These are phyloP conservation scores for Pleurotus tuoliensis DNA, from an alignment of 768 basidiomycete genomes.

Conservation along the genomic window DNA sequence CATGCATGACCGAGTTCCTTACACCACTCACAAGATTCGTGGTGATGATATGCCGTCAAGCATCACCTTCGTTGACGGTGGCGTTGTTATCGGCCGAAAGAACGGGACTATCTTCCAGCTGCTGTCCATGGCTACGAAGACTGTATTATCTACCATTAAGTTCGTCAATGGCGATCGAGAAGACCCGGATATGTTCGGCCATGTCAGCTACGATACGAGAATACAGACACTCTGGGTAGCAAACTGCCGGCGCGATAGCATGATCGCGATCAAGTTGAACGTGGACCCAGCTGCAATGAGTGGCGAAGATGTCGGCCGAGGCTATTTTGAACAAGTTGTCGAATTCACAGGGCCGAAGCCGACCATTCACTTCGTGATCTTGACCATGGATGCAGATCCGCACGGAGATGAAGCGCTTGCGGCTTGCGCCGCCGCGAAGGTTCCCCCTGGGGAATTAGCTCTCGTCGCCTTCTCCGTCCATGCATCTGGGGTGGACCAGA, in stretches of 20 bases:
- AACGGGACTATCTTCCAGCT: constrained; percentile 85
- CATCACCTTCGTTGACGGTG: constrained; percentile 79
- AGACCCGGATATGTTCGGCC: constrained; percentile 85
- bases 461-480: constrained; percentile 89
- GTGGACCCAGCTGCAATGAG: constrained; percentile 56
- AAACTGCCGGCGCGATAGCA: constrained; percentile 78
- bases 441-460: constrained; percentile 71
- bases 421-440: constrained; percentile 79
- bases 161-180: constrained; percentile 70
- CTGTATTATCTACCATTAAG: constrained; percentile 72
- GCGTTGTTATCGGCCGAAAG: constrained; percentile 80
- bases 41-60: constrained; percentile 83
- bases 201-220: constrained; percentile 78
- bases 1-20: constrained; percentile 70
- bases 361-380: constrained; percentile 85
- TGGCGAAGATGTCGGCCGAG: constrained; percentile 58
- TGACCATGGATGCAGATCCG: constrained; percentile 81
- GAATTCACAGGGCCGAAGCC: constrained; percentile 83
- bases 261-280: constrained; percentile 75
- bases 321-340: constrained; percentile 75
- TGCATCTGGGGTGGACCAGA: constrained; percentile 83
- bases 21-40: constrained; percentile 70
- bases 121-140: constrained; percentile 69
- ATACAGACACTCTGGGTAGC: constrained; percentile 89
- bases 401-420: constrained; percentile 80